Percentiles rank a stretch among this genome's conserved stretches.
Evolutionary conservation across 2,329 filamentous ascomycete species (phyloP).

Genomic region (Aureobasidium sp.): DNA sequence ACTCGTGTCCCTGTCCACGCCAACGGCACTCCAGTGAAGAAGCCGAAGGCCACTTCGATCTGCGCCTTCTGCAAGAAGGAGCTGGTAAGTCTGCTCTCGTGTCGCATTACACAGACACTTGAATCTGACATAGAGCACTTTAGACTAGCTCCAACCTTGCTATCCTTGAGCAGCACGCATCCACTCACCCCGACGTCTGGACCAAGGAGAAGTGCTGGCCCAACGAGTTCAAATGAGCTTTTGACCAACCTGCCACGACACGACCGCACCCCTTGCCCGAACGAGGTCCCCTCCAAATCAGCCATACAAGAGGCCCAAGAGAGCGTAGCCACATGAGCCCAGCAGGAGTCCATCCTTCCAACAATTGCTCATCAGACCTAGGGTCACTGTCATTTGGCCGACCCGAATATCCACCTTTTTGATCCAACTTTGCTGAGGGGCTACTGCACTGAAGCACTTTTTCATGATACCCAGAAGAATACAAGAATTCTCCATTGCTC

Average conservation of each 20-base stretch:
- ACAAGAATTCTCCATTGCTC: background rate
- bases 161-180: slow-evolving; percentile 48
- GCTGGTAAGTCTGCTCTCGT: slow-evolving; percentile 15
- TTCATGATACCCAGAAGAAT: background rate
- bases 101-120: too few species aligned
- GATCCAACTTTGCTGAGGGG: background rate
- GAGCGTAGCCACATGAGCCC: background rate
- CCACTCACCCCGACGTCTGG: slow-evolving; percentile 47
- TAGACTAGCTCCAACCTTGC: slow-evolving; percentile 43
- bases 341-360: background rate
- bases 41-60: slow-evolving; percentile 46
- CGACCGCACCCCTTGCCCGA: background rate
- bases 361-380: background rate
- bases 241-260: background rate
- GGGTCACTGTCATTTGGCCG: background rate
- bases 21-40: slow-evolving; percentile 50
- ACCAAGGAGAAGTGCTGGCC: slow-evolving; percentile 55
- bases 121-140: background rate
- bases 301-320: background rate
- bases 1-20: slow-evolving; percentile 48
- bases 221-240: slow-evolving; percentile 35
- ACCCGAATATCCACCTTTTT: background rate
- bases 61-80: slow-evolving; percentile 26
- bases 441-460: background rate
- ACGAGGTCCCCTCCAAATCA: background rate